These are phyloP conservation scores for Colletotrichum endophyticum DNA, from an alignment of 2,329 filamentous ascomycete genomes.

Conservation along the genomic window DNA sequence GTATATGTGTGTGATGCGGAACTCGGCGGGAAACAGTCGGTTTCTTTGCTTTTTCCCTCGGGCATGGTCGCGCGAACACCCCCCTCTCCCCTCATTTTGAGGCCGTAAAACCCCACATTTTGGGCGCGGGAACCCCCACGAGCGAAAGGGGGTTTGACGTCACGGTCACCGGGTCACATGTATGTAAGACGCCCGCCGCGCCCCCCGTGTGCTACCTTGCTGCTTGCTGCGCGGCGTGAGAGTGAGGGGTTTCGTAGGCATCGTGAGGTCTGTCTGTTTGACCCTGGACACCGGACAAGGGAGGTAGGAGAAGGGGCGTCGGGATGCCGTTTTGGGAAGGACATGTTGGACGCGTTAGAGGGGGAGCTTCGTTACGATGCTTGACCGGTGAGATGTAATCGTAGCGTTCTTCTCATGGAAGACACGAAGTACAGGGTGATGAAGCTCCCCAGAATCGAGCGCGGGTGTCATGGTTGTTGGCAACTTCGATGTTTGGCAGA, in stretches of 20 bases:
- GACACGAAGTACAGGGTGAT: background rate
- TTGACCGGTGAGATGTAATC: background rate
- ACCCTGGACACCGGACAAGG: background rate
- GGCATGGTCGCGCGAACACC: background rate
- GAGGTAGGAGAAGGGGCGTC: background rate
- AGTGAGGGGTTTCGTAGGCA: background rate
- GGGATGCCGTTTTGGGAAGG: background rate
- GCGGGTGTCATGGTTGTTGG: background rate
- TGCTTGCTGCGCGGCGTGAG: background rate
- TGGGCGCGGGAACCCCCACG: background rate
- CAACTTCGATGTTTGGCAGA: background rate
- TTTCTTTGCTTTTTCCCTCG: background rate
- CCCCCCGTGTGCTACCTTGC: background rate
- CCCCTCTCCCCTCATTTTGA: background rate
- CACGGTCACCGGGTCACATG: background rate
- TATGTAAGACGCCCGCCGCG: background rate
- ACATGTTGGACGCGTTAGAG: background rate
- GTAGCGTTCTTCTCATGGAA: no score
- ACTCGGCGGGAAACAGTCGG: background rate
- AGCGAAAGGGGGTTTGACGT: background rate
- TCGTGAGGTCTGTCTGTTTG: background rate
- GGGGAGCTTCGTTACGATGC: background rate
- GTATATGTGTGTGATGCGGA: background rate
- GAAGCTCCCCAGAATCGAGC: background rate
- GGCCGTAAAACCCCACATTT: background rate